Evolutionary conservation across 495 filamentous ascomycete genomes (phyloP).

Genomic region (Mytilinidion resinicola): DNA sequence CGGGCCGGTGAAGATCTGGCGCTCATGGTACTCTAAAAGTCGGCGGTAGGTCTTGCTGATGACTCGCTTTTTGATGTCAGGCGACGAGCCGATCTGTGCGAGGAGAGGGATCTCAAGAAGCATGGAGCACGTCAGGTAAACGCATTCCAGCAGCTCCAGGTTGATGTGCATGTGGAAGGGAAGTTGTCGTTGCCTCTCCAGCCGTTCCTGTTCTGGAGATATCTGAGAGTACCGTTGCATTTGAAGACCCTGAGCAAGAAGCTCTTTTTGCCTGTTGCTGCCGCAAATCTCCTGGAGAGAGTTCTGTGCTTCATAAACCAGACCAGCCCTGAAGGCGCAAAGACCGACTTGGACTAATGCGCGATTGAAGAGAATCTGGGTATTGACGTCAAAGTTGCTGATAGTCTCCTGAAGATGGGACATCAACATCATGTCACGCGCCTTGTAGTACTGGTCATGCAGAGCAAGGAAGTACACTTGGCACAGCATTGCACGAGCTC

Average conservation of each 20-base stretch:
- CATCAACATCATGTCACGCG: slow-evolving; percentile 98
- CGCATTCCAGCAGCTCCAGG: slow-evolving; percentile 93
- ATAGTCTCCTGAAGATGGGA: slow-evolving; percentile 98
- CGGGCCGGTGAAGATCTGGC: slow-evolving; percentile 96
- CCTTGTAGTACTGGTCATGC: slow-evolving; percentile 94
- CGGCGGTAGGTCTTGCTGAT: slow-evolving; percentile 99
- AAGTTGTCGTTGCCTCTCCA: slow-evolving; percentile 91
- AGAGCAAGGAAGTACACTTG: slow-evolving; percentile 97
- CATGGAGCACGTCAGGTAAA: slow-evolving; percentile 98
- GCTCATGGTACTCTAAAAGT: slow-evolving; percentile 98
- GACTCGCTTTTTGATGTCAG: slow-evolving; percentile 93
- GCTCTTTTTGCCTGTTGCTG: slow-evolving; percentile 92
- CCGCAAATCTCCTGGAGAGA: slow-evolving; percentile 97
- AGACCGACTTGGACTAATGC: slow-evolving; percentile 96
- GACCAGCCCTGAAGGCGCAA: slow-evolving; percentile 92
- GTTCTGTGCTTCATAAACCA: slow-evolving; percentile 95
- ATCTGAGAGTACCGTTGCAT: slow-evolving; percentile 94
- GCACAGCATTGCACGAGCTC: slow-evolving; percentile 94
- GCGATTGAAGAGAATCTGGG: slow-evolving; percentile 97
- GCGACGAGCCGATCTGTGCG: slow-evolving; percentile 90
- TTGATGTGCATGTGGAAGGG: slow-evolving; percentile 99
- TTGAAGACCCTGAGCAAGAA: slow-evolving; percentile 95
- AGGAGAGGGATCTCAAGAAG: slow-evolving; percentile 95
- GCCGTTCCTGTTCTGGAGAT: slow-evolving; percentile 91
- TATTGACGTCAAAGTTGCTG: slow-evolving; percentile 86